Base-by-base conservation (phyloP, 768 basidiomycete genomes). In the Pleurotus pulmonarius region DNA sequence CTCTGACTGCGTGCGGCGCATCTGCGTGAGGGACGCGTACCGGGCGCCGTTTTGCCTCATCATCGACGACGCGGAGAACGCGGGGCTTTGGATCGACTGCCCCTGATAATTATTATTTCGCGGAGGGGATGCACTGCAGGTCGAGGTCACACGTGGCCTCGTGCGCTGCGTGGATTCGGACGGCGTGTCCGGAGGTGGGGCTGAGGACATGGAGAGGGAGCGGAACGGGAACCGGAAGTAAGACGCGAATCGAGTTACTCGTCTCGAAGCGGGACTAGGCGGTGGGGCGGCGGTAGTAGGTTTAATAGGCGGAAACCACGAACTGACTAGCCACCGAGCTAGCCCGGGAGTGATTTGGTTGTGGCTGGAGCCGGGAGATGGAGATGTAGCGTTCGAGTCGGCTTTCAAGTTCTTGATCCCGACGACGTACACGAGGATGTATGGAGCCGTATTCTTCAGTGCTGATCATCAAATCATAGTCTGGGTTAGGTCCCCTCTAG, bases 231-330 rank as follows among this genome's bases (percentile, higher is more conserved):
- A 24, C 11, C 51, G 51, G 15, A 52, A 40, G 8, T 40, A 52
- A 8, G 51, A 52, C 5, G 51, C n/a, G 38, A 52, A 52, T n/a
- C 22, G 9, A 37, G n/a, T 20, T 39, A 13, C 5, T 41, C 29
- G 29, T 37, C 41, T 52, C 4, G 51, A 40, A 6, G 34, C 51
- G 34, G 51, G 51, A 22, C 48, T 52, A 5, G 51, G 51, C 15
- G 51, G 51, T 18, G 51, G 51, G 15, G 51, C 51, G 20, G 24
- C 16, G 18, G 51, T 52, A n/a, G 51, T 52, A n/a, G 15, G 51
- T 40, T 52, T 52, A 15, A 39, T 41, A n/a, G 51, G 51, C 18
- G 51, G 51, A 37, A 52, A 52, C 51, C 51, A 52, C 22, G 51
- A 52, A 25, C 51, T 34, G 22, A 52, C 39, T 9, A 52, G 51